phyloP scores from a whole-genome alignment of 768 basidiomycete genomes.

The Podaxis sp. region DNA sequence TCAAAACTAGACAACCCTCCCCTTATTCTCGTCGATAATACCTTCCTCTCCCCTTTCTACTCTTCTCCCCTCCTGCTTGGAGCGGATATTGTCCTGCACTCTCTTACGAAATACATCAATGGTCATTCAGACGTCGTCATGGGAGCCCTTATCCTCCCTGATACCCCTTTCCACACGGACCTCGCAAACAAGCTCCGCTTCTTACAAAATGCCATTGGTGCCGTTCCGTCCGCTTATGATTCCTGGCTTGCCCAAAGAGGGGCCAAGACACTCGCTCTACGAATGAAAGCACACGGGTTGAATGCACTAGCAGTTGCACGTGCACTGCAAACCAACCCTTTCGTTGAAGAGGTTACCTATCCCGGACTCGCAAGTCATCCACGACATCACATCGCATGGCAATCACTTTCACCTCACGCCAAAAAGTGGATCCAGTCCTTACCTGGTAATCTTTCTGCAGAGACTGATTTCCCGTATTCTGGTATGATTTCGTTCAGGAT shows the following conservation, averaged over 20 bases:
- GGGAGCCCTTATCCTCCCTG: constrained; percentile 74
- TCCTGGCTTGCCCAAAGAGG: constrained; percentile 89
- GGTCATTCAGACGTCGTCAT: constrained; percentile 94
- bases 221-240: constrained; percentile 82
- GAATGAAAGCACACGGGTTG: constrained; percentile 81
- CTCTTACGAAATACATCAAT: constrained; percentile 86
- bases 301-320: constrained; percentile 78
- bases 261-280: constrained; percentile 84
- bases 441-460: constrained; percentile 11
- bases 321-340: constrained; percentile 46
- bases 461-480: constrained; percentile 71
- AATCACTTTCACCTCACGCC: constrained; percentile 65
- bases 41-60: constrained; percentile 92
- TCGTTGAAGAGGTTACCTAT: constrained; percentile 82
- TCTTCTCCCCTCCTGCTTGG: constrained; percentile 79
- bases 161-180: constrained; percentile 32
- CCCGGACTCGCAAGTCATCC: constrained; percentile 73
- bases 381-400: constrained; percentile 59
- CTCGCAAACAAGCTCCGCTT: constrained; percentile 65
- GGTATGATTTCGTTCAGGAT: constrained; percentile 86
- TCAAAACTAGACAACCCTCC: constrained; percentile 50
- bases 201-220: constrained; percentile 86
- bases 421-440: constrained; percentile 47
- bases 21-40: constrained; percentile 88
- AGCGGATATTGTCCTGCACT: constrained; percentile 84